A percentile compares a stretch with the other conserved stretches of the same genome.
phyloP scores from a whole-genome alignment of 352 stramenopile species.

The Phytopythium montanum region DNA sequence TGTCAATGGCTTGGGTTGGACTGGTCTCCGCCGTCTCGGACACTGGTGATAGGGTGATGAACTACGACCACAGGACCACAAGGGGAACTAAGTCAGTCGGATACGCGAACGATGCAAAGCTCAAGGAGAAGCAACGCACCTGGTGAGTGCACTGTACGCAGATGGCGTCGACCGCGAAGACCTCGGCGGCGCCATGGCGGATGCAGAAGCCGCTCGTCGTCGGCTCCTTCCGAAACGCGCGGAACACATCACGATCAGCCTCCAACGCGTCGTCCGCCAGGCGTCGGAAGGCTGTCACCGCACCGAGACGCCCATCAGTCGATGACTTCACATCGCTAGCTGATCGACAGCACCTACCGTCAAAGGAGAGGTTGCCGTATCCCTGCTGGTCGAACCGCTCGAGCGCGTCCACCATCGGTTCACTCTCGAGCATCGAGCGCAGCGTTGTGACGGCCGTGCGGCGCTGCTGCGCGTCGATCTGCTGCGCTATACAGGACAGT shows the following conservation, averaged over 20 bases:
- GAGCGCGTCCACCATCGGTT: constrained; percentile 32
- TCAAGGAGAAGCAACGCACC: constrained; percentile 18
- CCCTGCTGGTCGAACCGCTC: constrained; percentile 48
- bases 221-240: constrained; percentile 35
- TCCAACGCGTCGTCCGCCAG: constrained; percentile 37
- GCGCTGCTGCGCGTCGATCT: constrained; percentile 23
- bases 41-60: neutral
- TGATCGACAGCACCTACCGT: constrained; percentile 20
- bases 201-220: constrained; percentile 46
- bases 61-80: neutral
- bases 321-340: neutral
- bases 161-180: constrained; percentile 40
- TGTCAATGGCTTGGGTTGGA: neutral
- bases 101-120: neutral
- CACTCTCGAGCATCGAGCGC: constrained; percentile 40
- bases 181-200: constrained; percentile 36
- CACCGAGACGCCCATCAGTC: neutral
- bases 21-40: neutral
- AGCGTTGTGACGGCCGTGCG: constrained; percentile 22
- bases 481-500: constrained; percentile 14
- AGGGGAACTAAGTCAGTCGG: neutral
- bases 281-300: constrained; percentile 38
- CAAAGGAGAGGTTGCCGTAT: constrained; percentile 53
- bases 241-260: constrained; percentile 19
- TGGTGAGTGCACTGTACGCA: constrained; percentile 46